Conservation (phyloP, 352 stramenopile species). For the Ophiocytium majus region DNA sequence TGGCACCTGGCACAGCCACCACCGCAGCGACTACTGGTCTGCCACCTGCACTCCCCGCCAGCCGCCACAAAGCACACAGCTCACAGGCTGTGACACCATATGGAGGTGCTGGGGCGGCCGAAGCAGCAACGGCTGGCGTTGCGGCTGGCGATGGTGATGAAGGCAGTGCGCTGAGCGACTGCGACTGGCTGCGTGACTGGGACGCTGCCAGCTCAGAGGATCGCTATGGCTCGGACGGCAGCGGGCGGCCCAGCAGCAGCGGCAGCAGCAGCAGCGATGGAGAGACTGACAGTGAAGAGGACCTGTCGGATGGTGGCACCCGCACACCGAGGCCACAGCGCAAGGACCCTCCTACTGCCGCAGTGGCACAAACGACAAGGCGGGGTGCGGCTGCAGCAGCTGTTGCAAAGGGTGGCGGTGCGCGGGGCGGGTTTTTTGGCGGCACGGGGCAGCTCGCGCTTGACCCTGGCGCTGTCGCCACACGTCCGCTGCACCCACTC, state of each 20-base stretch:
- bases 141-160: not conserved
- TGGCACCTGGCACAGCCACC: no score
- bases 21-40: no score
- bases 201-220: not conserved
- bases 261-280: not conserved
- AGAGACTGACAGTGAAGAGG: not conserved
- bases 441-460: constrained; percentile 41
- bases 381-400: not conserved
- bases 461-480: constrained; percentile 13
- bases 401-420: not conserved
- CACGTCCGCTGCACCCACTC: constrained; percentile 30
- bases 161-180: no score
- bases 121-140: no score
- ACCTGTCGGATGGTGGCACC: not conserved
- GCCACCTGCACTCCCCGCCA: no score
- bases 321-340: no score
- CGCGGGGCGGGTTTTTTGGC: constrained; percentile 29
- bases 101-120: no score
- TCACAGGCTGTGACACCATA: no score
- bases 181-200: not conserved
- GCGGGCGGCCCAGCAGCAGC: not conserved
- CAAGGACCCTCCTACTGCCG: no score
- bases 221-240: no score
- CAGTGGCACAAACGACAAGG: no score
- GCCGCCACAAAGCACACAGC: no score